phyloP scores from a whole-genome alignment of 306 rosid species.

The Erythrophleum fordii region DNA sequence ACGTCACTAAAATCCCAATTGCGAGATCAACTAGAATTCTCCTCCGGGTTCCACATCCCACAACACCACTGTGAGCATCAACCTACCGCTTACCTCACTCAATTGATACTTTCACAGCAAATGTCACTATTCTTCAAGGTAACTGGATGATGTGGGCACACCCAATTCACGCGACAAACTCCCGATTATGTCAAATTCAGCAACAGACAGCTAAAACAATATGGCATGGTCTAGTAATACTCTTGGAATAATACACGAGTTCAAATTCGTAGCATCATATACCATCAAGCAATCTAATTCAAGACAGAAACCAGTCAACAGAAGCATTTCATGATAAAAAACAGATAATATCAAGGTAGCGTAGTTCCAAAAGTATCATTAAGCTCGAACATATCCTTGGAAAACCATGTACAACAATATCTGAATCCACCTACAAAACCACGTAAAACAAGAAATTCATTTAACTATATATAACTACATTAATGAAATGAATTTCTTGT shows the following conservation, averaged over 20 bases:
- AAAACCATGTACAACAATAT: background rate
- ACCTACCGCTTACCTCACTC: too few species aligned
- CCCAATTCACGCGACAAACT: too few species aligned
- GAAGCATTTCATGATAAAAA: background rate
- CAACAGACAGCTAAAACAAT: background rate
- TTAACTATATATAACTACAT: too few species aligned
- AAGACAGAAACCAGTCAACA: background rate
- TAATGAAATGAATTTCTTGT: too few species aligned
- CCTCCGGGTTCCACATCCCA: too few species aligned
- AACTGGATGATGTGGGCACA: too few species aligned
- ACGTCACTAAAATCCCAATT: too few species aligned
- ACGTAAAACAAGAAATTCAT: conserved; percentile 13
- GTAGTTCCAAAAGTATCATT: conserved; percentile 26
- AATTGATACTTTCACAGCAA: too few species aligned
- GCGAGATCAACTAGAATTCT: too few species aligned
- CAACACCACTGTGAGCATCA: too few species aligned
- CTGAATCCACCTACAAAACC: conserved; percentile 43
- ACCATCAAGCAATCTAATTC: background rate
- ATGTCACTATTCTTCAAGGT: too few species aligned
- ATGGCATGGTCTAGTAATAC: background rate
- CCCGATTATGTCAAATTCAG: background rate
- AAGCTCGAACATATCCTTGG: conserved; percentile 22
- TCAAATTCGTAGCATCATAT: background rate
- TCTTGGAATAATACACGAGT: background rate
- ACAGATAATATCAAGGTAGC: conserved; percentile 2